Evolutionary conservation across 768 basidiomycete species (phyloP).

Genomic region (Crepidotus variabilis): DNA sequence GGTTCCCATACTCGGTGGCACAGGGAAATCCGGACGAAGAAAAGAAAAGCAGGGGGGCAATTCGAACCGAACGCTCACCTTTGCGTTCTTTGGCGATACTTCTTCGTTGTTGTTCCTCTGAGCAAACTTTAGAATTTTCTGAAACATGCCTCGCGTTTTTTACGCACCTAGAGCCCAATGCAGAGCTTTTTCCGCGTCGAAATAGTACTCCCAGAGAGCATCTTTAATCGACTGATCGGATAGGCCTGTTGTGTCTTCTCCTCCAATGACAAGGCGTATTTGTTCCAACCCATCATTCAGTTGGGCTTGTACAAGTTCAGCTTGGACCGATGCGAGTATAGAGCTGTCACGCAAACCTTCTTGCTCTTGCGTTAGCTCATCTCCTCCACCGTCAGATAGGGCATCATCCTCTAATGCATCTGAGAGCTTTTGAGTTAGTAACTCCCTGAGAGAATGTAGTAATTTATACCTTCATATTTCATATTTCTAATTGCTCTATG

Average conservation of each 20-base stretch:
- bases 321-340: slow-evolving; percentile 10
- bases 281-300: slow-evolving; percentile 69
- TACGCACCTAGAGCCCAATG: slow-evolving; percentile 70
- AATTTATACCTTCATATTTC: slow-evolving; percentile 62
- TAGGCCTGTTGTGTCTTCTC: slow-evolving; percentile 59
- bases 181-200: slow-evolving; percentile 76
- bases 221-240: slow-evolving; percentile 75
- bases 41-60: slow-evolving; percentile 12
- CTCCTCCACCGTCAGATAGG: slow-evolving; percentile 73
- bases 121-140: slow-evolving; percentile 5
- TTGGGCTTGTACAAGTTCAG: slow-evolving; percentile 40
- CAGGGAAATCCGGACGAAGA: slow-evolving; percentile 25
- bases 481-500: slow-evolving; percentile 88
- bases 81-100: slow-evolving; percentile 67
- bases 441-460: neutral
- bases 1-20: slow-evolving; percentile 26
- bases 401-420: slow-evolving; percentile 86
- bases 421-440: slow-evolving; percentile 24
- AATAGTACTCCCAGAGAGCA: slow-evolving; percentile 83
- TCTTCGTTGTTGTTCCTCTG: slow-evolving; percentile 65
- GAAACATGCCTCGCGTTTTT: neutral
- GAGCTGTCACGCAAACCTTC: slow-evolving; percentile 46
- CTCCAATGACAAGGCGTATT: slow-evolving; percentile 66
- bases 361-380: slow-evolving; percentile 79
- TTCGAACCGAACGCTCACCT: slow-evolving; percentile 63